Evolutionary conservation across 805 yeast species (phyloP).

Genomic region (Sugiyamaella qingdaonensis): DNA sequence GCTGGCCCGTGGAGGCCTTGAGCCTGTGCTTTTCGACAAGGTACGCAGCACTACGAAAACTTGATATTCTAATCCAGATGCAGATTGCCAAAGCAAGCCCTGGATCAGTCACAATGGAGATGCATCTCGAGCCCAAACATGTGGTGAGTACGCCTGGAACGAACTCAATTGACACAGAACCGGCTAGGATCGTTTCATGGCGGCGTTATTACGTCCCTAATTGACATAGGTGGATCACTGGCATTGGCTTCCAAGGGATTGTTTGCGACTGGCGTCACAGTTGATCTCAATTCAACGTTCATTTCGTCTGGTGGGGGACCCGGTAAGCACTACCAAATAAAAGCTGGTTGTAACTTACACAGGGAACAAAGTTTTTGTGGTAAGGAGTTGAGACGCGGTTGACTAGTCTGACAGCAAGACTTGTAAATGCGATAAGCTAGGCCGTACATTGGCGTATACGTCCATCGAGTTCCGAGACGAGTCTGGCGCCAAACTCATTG

Average conservation of each 20-base stretch:
- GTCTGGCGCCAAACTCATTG: constrained; percentile 28
- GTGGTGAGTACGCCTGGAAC: constrained; percentile 24
- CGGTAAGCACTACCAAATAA: constrained; percentile 20
- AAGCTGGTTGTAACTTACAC: neutral
- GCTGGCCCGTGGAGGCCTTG: constrained; percentile 28
- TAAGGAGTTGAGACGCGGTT: constrained; percentile 5
- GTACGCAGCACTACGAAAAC: constrained; percentile 15
- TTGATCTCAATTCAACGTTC: constrained; percentile 39
- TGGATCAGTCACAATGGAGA: constrained; percentile 32
- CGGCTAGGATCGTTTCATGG: constrained; percentile 40
- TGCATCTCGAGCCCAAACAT: constrained; percentile 34
- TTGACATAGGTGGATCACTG: constrained; percentile 43
- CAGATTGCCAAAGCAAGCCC: constrained; percentile 29
- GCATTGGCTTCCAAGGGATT: constrained; percentile 41
- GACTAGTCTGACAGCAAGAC: constrained; percentile 2
- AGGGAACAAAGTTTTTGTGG: constrained; percentile 21
- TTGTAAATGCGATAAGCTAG: constrained; percentile 34
- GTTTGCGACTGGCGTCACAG: constrained; percentile 41
- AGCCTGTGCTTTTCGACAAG: constrained; percentile 28
- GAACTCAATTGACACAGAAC: constrained; percentile 25
- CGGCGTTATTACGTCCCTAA: constrained; percentile 38
- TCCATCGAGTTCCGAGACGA: constrained; percentile 33
- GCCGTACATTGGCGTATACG: constrained; percentile 41
- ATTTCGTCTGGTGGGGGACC: constrained; percentile 36
- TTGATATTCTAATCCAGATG: constrained; percentile 22